Base-by-base conservation (phyloP, 1,284 basidiomycete genomes). In the Cutaneotrichosporon sp. region DNA sequence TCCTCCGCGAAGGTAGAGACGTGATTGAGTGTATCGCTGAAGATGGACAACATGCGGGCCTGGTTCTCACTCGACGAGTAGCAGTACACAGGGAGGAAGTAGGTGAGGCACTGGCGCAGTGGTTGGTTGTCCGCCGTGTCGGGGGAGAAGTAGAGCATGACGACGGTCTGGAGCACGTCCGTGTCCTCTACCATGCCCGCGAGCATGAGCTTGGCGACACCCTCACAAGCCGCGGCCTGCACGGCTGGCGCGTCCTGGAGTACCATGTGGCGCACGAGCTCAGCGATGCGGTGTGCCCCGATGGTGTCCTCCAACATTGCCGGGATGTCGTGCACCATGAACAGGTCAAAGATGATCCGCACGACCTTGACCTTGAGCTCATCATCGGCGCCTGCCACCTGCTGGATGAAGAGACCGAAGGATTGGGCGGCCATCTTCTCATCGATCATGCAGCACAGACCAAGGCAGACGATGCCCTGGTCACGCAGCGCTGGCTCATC, bases 81-180 rank as follows among this genome's bases (percentile, higher is more conserved):
- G 78, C 91, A 92, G 77, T 92, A 98, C 0, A 94, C 89, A 0
- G 94, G 93, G 81, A 99, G 89, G 84, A 98, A 98, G 81, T 98
- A 98, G 21, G 92, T 89, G 31, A 99, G 82, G 76, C 94, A 97
- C 80, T 98, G 96, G 61, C 93, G 84, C 34, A 98, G 82, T 67
- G 92, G 87, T 72, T 91, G 89, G 74, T 97, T 98, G 47, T 88
- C 86, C 14, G 83, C 84, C 0, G 93, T 97, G 65, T 91, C 88
- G 1, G 92, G 91, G 0, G 90, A 91, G 70, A 98, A 87, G 80
- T 96, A 99, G 26, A 89, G 85, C 34, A 93, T 80, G 1, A 94
- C 86, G 2, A 97, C 85, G 62, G 87, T 88, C 69, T 87, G 86
- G 30, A 98, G 81, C 1, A 96, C 91, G 67, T 84, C 85, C 40